These are phyloP conservation scores for Anthoceros angustus DNA, from an alignment of 225 moss, liverwort and hornwort species.

Conservation along the genomic window DNA sequence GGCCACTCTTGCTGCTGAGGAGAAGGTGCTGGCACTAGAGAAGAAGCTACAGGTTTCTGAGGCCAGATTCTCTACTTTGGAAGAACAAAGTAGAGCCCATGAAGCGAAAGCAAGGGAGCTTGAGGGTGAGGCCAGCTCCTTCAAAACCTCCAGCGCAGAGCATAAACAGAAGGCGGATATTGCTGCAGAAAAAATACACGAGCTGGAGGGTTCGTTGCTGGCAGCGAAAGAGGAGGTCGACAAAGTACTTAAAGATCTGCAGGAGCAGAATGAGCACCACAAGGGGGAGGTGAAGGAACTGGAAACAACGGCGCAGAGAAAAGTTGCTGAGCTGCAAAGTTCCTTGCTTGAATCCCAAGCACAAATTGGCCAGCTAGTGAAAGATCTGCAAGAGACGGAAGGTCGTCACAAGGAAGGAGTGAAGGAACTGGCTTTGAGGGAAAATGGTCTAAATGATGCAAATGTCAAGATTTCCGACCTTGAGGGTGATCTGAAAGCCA, in stretches of 20 bases:
- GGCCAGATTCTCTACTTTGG: not conserved
- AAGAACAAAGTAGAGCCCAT: conserved; percentile 1
- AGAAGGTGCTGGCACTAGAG: conserved; percentile 2
- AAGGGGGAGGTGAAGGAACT: too few species aligned
- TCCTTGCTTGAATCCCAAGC: conserved; percentile 8
- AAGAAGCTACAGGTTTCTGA: not conserved
- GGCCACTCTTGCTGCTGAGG: not conserved
- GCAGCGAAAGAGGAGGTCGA: conserved; percentile 11
- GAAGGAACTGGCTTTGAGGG: not conserved
- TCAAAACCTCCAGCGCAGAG: conserved; percentile 13
- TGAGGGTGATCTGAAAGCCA: not conserved
- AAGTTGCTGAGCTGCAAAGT: conserved; percentile 7
- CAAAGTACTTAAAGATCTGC: conserved; percentile 9
- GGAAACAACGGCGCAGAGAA: too few species aligned
- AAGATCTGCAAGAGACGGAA: not conserved
- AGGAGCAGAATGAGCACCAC: not conserved
- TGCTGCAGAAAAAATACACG: conserved; percentile 11
- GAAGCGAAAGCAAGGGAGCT: conserved; percentile 7
- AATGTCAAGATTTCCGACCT: not conserved
- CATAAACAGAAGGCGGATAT: conserved; percentile 8
- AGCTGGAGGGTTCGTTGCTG: conserved; percentile 6
- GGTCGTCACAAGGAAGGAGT: not conserved
- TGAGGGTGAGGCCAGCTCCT: conserved; percentile 14
- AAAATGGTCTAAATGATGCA: not conserved
- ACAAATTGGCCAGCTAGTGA: conserved; percentile 12